Evolutionary conservation across 306 rosid genomes (phyloP).

Genomic region (Arachis hypogaea): DNA sequence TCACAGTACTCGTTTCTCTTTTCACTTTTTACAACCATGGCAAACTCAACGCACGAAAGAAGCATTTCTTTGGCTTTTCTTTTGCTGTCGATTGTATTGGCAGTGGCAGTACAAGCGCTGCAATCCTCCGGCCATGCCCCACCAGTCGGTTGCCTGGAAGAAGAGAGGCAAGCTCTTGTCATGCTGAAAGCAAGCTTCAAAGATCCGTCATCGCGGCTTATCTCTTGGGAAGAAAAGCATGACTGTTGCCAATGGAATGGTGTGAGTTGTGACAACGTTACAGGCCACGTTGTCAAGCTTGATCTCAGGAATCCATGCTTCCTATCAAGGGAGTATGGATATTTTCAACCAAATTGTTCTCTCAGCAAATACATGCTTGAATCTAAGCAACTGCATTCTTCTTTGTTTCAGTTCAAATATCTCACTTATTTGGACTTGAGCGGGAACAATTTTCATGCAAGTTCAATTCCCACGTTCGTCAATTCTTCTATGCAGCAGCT

Average conservation of each 20-base stretch:
- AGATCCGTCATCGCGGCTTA: constrained; percentile 28
- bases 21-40: too few relatives aligned
- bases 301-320: constrained; percentile 24
- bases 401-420: constrained; percentile 23
- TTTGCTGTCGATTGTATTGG: too few relatives aligned
- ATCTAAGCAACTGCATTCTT: constrained; percentile 14
- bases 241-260: too few relatives aligned
- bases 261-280: too few relatives aligned
- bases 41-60: too few relatives aligned
- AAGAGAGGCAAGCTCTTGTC: not conserved
- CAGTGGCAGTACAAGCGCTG: too few relatives aligned
- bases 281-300: too few relatives aligned
- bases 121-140: not conserved
- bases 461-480: constrained; percentile 27
- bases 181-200: constrained; percentile 30
- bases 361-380: not conserved
- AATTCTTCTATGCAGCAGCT: constrained; percentile 6
- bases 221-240: constrained; percentile 29
- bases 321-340: not conserved
- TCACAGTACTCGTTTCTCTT: too few relatives aligned
- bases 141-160: not conserved
- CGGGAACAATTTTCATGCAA: constrained; percentile 32
- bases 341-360: not conserved
- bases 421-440: constrained; percentile 38
- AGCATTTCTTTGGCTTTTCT: too few relatives aligned